Conservation (phyloP, 176 grass and related monocot species). For the Luzula sylvatica region DNA sequence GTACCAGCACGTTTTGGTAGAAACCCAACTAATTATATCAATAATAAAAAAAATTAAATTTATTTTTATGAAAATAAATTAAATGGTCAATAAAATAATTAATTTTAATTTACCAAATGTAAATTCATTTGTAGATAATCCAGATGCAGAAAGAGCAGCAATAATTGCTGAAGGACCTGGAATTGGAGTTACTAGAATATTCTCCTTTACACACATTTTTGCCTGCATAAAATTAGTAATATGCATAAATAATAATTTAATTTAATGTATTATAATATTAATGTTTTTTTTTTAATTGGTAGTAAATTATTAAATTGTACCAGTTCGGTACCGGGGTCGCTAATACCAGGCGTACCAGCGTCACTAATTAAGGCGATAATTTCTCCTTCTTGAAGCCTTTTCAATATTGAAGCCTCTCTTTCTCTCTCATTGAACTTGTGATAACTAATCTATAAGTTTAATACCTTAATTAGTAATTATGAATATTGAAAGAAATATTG, state of each 20-base stretch:
- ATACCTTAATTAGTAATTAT: neutral
- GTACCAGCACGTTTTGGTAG: conserved; percentile 65
- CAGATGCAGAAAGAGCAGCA: conserved; percentile 84
- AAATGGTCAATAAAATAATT: neutral
- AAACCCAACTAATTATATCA: conserved; percentile 60
- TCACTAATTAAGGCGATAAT: conserved; percentile 91
- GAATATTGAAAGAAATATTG: neutral
- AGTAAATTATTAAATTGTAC: conserved; percentile 28
- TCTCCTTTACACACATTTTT: conserved; percentile 61
- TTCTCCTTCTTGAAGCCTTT: conserved; percentile 80
- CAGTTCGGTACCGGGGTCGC: conserved; percentile 81
- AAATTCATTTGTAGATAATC: conserved; percentile 76
- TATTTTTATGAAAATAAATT: neutral
- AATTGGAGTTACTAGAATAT: conserved; percentile 71
- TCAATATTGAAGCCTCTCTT: conserved; percentile 68
- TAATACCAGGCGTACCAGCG: conserved; percentile 85
- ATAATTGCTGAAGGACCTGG: conserved; percentile 71
- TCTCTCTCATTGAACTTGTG: conserved; percentile 93
- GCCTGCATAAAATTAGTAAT: conserved; percentile 39
- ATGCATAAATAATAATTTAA: conserved; percentile 7
- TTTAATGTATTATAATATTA: neutral
- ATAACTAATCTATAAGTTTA: conserved; percentile 63
- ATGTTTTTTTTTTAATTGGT: conserved; percentile 2
- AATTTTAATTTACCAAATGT: conserved; percentile 57
- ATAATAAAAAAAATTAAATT: conserved; percentile 6